Evolutionary conservation across 1,284 basidiomycete species (phyloP), one percentile per base, ranked within the genome.

Genomic region (Puccinia triticina): DNA sequence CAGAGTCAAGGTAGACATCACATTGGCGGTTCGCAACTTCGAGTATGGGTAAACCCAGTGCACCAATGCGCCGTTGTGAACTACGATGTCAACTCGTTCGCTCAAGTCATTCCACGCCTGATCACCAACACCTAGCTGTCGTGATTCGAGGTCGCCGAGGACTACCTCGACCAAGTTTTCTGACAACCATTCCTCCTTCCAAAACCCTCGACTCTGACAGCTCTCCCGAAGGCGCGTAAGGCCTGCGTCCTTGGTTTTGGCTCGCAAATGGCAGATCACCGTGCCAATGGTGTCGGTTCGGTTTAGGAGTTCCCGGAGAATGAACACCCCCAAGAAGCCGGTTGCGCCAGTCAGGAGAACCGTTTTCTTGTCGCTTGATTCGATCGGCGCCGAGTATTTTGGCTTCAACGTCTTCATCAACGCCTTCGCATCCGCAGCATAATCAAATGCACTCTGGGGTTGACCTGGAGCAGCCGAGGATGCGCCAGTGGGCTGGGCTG

Each of bases 21-120:
- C 97, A 86, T 99, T 99, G 40, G 96, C 91, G 0, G 92, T 90
- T 23, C 96, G 93, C 53, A 99, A 90, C 87, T 93, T 95, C 87
- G 94, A 92, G 88, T 99, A 99, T 0, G 96, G 95, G 88, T 98
- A 99, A 2, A 99, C 94, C 97, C 97, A 99, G 87, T 99, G 97
- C 21, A 99, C 97, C 87, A 99, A 88, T 32, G 97, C 97, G 67
- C 97, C 97, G 85, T 99, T 99, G 87, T 99, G 97, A 80, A 99
- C 87, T 43, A 99, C 90, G 0, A 91, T 91, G 86, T 98, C 95
- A 0, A 92, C 91, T 86, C 96, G 93, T 43, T 89, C 86, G 0
- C 92, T 90, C 18, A 98, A 86, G 32, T 90, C 88, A 50, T 89
- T 87, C 94, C 95, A 99, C 0, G 88, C 89, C 2, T 87, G 88